These are phyloP conservation scores for Nitzschia sp. DNA, from an alignment of 108 stramenopile genomes.

Conservation along the genomic window DNA sequence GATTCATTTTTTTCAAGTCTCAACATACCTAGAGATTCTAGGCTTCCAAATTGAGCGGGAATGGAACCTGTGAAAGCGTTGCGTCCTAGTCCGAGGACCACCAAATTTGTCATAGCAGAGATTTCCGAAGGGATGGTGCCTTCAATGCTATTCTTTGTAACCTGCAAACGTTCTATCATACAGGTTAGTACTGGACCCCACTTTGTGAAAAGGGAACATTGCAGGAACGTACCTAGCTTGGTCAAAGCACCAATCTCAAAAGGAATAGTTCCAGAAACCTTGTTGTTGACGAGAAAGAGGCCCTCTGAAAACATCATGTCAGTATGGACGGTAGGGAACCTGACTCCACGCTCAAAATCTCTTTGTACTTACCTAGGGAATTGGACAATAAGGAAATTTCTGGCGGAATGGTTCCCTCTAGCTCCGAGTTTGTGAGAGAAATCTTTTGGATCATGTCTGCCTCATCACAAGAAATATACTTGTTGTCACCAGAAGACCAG, in stretches of 20 bases:
- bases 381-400: slow-evolving; percentile 32
- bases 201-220: too few relatives aligned
- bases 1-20: background rate
- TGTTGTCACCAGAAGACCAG: slow-evolving; percentile 35
- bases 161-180: slow-evolving; percentile 2
- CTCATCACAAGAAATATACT: slow-evolving; percentile 37
- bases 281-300: slow-evolving; percentile 3
- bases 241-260: slow-evolving; percentile 5
- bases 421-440: slow-evolving; percentile 37
- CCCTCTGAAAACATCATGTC: slow-evolving; percentile 3
- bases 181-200: background rate
- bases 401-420: slow-evolving; percentile 49
- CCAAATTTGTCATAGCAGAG: slow-evolving; percentile 8
- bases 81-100: slow-evolving; percentile 6
- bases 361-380: slow-evolving; percentile 21
- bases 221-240: slow-evolving; percentile 3
- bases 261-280: slow-evolving; percentile 35
- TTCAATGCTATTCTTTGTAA: slow-evolving; percentile 7
- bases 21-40: background rate
- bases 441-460: slow-evolving; percentile 9
- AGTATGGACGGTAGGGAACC: background rate
- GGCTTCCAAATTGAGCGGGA: background rate
- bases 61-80: slow-evolving; percentile 7
- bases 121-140: slow-evolving; percentile 26
- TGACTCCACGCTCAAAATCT: background rate